phyloP scores from a whole-genome alignment of 1,284 basidiomycete genomes.

The Melampsora occidentalis region DNA sequence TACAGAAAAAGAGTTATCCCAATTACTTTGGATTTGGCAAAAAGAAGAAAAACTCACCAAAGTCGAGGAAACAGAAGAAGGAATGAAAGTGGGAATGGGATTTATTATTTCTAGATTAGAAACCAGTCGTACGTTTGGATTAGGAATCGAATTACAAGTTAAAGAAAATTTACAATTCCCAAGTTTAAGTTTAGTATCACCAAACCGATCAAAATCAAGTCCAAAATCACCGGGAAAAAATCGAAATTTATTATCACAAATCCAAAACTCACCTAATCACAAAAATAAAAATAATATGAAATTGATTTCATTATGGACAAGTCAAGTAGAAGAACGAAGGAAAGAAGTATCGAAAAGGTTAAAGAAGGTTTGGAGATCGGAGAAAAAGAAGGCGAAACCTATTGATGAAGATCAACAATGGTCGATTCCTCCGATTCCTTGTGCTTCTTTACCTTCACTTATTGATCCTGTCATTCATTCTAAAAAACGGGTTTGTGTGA shows the following conservation, averaged over 20 bases:
- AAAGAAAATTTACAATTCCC: conserved; percentile 21
- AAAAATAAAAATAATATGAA: conserved; percentile 28
- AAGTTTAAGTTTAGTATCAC: conserved; percentile 15
- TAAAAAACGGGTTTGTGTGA: background rate
- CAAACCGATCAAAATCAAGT: background rate
- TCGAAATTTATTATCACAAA: background rate
- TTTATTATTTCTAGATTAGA: conserved; percentile 23
- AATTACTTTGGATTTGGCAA: conserved; percentile 35
- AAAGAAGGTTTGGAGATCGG: background rate
- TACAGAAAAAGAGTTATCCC: conserved; percentile 22
- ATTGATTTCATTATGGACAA: conserved; percentile 30
- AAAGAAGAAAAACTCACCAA: background rate
- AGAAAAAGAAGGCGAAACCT: too few relatives aligned
- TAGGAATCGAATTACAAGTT: conserved; percentile 16
- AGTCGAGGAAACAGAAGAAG: background rate
- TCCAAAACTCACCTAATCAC: background rate
- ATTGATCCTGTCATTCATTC: background rate
- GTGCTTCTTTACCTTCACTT: conserved; percentile 8
- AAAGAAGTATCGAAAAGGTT: conserved; percentile 1
- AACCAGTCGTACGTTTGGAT: conserved; percentile 8
- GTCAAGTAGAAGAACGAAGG: conserved; percentile 16
- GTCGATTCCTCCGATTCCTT: background rate
- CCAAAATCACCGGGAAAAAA: background rate
- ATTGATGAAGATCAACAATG: background rate
- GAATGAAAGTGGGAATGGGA: conserved; percentile 14